Evolutionary conservation across 2,329 filamentous ascomycete species (phyloP).

Genomic region (Diaporthe destruens): DNA sequence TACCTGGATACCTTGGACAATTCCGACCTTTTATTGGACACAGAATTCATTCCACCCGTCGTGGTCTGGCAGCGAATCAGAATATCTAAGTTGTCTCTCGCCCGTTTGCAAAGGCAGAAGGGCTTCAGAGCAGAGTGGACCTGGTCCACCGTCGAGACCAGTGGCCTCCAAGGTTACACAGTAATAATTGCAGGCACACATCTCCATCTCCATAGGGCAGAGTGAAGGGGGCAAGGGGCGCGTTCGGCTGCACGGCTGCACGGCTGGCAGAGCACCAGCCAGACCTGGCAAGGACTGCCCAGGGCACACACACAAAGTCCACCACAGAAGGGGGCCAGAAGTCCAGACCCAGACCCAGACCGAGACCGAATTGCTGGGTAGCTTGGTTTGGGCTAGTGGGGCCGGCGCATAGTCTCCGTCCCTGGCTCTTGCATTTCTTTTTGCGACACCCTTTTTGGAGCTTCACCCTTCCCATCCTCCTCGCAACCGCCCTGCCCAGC

Average conservation of each 20-base stretch:
- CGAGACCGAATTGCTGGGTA: slow-evolving; percentile 9
- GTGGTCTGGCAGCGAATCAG: background rate
- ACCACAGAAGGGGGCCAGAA: background rate
- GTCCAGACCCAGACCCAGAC: slow-evolving; percentile 27
- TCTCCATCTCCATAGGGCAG: background rate
- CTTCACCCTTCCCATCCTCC: slow-evolving; percentile 26
- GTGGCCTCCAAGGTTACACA: slow-evolving; percentile 5
- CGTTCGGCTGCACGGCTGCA: too few relatives aligned
- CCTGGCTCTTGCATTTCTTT: slow-evolving; percentile 32
- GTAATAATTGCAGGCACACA: background rate
- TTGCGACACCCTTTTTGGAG: slow-evolving; percentile 33
- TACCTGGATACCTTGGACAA: background rate
- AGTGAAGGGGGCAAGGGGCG: background rate
- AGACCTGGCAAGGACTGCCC: background rate
- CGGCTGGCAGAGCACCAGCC: slow-evolving; percentile 12
- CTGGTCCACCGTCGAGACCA: slow-evolving; percentile 6
- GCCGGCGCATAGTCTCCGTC: slow-evolving; percentile 33
- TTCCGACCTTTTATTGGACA: background rate
- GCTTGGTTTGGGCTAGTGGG: slow-evolving; percentile 29
- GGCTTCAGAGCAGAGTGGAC: slow-evolving; percentile 5
- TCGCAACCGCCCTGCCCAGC: slow-evolving; percentile 4
- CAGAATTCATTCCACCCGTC: background rate
- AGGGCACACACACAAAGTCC: slow-evolving; percentile 11
- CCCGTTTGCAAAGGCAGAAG: background rate
- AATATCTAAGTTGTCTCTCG: background rate